Evolutionary conservation across 1,284 basidiomycete species (phyloP).

Genomic region (Boletellus sp.): DNA sequence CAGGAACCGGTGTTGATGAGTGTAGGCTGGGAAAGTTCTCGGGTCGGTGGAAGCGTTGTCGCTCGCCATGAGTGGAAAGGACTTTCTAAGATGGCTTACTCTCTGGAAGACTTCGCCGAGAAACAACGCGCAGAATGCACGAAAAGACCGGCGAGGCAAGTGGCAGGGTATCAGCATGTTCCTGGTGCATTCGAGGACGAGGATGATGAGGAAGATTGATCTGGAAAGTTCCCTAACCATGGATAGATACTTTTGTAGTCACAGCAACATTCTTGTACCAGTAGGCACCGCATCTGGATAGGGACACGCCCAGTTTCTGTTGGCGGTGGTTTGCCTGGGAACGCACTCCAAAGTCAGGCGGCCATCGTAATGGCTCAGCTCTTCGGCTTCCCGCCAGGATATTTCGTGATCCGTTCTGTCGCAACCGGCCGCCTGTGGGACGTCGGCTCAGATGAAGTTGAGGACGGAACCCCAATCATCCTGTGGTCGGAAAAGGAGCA

Average conservation of each 20-base stretch:
- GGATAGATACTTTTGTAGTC: background rate
- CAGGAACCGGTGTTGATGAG: conserved; percentile 89
- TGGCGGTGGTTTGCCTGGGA: too few species aligned
- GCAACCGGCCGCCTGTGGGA: conserved; percentile 62
- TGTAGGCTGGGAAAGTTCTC: conserved; percentile 78
- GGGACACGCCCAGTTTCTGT: too few species aligned
- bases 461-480: conserved; percentile 63
- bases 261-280: background rate
- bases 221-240: background rate
- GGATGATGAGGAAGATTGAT: conserved; percentile 17
- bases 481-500: conserved; percentile 70
- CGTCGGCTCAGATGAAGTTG: conserved; percentile 50
- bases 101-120: conserved; percentile 75
- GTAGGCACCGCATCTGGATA: background rate
- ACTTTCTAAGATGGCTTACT: conserved; percentile 63
- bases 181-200: conserved; percentile 32
- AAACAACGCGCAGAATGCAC: conserved; percentile 40
- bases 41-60: conserved; percentile 78
- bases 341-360: too few species aligned
- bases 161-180: conserved; percentile 15
- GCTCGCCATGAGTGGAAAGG: conserved; percentile 96
- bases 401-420: conserved; percentile 67
- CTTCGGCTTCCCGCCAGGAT: conserved; percentile 69
- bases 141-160: conserved; percentile 21
- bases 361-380: conserved; percentile 22